Evolutionary conservation across 768 basidiomycete species (phyloP).

Genomic region (Russula sp.): DNA sequence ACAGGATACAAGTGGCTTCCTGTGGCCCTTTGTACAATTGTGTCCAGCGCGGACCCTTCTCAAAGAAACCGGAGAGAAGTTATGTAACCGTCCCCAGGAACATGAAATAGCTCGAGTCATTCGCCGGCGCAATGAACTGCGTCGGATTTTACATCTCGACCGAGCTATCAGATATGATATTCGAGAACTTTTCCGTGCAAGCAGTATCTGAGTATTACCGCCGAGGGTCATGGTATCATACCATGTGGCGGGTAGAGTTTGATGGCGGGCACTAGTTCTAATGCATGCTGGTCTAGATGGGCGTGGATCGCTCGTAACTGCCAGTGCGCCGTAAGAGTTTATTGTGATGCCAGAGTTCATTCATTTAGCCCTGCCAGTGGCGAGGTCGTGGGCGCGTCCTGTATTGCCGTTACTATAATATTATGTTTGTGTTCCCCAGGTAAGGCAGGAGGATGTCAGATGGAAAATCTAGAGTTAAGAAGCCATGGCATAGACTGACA

Average conservation of each 20-base stretch:
- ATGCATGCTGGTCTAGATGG: neutral
- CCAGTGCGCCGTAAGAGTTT: neutral
- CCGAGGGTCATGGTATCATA: no score
- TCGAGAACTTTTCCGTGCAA: no score
- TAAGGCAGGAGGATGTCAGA: neutral
- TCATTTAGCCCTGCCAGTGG: neutral
- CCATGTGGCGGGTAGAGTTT: conserved; percentile 5
- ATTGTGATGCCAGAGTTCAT: neutral
- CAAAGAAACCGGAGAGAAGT: neutral
- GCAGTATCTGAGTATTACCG: no score
- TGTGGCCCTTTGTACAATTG: neutral
- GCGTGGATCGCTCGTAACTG: neutral
- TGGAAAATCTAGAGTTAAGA: neutral
- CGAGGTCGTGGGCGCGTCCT: neutral
- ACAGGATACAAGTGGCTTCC: neutral
- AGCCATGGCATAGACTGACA: neutral
- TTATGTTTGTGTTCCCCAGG: neutral
- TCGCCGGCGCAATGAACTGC: neutral
- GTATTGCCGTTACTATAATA: neutral
- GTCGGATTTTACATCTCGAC: neutral
- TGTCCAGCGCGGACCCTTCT: neutral
- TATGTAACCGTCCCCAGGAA: neutral
- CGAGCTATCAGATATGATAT: no score
- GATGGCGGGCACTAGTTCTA: conserved; percentile 1
- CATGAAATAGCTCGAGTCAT: neutral